phyloP scores from a whole-genome alignment of 2,329 filamentous ascomycete species.

The Pleochaeta shiraiana region DNA sequence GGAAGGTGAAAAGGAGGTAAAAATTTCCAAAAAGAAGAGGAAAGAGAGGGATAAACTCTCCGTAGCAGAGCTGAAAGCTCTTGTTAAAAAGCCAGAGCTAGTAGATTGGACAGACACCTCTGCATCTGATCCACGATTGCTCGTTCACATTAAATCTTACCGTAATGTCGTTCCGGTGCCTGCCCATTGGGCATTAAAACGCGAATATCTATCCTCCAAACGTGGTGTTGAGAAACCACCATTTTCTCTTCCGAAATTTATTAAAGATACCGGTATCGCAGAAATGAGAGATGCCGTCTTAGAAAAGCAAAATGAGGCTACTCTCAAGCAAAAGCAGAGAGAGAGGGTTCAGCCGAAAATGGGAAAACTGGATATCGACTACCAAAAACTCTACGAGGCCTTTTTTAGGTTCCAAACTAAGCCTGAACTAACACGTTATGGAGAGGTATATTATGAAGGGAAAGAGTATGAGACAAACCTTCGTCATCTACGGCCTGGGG shows the following conservation, averaged over 20 bases:
- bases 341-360: constrained; percentile 91
- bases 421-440: constrained; percentile 78
- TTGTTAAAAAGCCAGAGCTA: constrained; percentile 77
- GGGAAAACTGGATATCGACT: constrained; percentile 95
- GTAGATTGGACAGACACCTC: constrained; percentile 97
- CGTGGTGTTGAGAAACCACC: constrained; percentile 89
- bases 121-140: constrained; percentile 65
- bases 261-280: constrained; percentile 88
- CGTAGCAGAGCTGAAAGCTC: constrained; percentile 82
- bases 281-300: constrained; percentile 96
- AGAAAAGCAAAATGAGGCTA: constrained; percentile 86
- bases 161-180: constrained; percentile 93
- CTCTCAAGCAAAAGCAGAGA: constrained; percentile 83
- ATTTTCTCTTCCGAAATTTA: constrained; percentile 86
- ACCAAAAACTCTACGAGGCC: constrained; percentile 93
- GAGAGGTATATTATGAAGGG: constrained; percentile 98
- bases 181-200: constrained; percentile 83
- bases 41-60: constrained; percentile 85
- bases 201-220: constrained; percentile 94
- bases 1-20: constrained; percentile 37
- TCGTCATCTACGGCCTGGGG: constrained; percentile 71
- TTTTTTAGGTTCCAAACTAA: constrained; percentile 98
- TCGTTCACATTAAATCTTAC: constrained; percentile 88
- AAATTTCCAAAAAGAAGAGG: constrained; percentile 82
- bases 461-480: constrained; percentile 96